Evolutionary conservation across 805 yeast genomes (phyloP).

Genomic region (Sugiyamaella lignohabitans): DNA sequence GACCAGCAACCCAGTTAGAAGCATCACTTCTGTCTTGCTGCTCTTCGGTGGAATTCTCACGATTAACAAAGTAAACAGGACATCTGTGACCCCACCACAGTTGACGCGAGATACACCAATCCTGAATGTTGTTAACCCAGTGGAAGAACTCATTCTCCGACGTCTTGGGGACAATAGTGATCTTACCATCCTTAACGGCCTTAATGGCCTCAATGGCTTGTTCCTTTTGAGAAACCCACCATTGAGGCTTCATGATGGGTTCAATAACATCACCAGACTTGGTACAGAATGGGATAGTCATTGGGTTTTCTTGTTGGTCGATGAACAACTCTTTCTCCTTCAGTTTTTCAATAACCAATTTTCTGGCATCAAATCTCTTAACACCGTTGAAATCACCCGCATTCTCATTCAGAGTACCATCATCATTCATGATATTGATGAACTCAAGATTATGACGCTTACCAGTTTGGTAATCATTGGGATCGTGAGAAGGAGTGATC

Average conservation of each 20-base stretch:
- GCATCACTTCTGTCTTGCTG: conserved; percentile 60
- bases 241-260: conserved; percentile 95
- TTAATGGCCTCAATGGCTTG: conserved; percentile 84
- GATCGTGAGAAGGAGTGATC: conserved; percentile 98
- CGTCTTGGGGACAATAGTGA: conserved; percentile 77
- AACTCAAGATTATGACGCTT: conserved; percentile 86
- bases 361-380: conserved; percentile 93
- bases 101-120: conserved; percentile 98
- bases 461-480: conserved; percentile 94
- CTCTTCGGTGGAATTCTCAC: conserved; percentile 52
- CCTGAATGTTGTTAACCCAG: conserved; percentile 95
- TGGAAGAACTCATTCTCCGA: conserved; percentile 91
- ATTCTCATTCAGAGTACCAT: conserved; percentile 82
- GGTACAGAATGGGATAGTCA: conserved; percentile 90
- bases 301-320: conserved; percentile 89
- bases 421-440: conserved; percentile 85
- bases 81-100: conserved; percentile 98
- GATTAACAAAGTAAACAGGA: conserved; percentile 81
- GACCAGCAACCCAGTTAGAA: conserved; percentile 80
- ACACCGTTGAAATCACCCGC: conserved; percentile 91
- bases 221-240: conserved; percentile 94
- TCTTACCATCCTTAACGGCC: conserved; percentile 76
- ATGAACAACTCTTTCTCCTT: conserved; percentile 66
- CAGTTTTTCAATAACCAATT: conserved; percentile 71
- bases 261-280: conserved; percentile 97